Evolutionary conservation across 2,329 filamentous ascomycete species (phyloP), one percentile per base, ranked within the genome.

Genomic region (Alternaria postmessia): DNA sequence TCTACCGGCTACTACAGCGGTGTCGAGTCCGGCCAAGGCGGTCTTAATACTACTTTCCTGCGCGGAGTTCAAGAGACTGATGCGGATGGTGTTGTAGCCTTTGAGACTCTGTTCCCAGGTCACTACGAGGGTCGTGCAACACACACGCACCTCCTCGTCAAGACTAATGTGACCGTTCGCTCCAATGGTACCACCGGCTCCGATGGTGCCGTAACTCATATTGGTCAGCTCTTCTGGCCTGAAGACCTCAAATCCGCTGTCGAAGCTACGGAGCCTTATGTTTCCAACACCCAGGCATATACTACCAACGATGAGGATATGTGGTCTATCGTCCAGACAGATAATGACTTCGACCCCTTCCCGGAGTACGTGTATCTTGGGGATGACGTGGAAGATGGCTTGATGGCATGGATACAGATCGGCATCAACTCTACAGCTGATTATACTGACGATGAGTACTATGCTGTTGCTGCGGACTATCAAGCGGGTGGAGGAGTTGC

Each of bases 401-500:
- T 18, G 7, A n/a, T 39, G 14, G 36, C 36, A 4, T 39, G 36
- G 36, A 20, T 39, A 0, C 7, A 16, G 14, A 39, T 39, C 5
- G 36, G 36, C 9, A 39, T 39, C 0, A 16, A 39, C n/a, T 16
- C 36, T 39, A 69, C 57, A n/a, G 68, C 67, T 22, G 65, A 69
- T 14, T 61, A 68, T 42, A 61, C 56, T 60, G 39, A 43, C 14
- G 39, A 30, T n/a, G 38, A 66, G 11, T 65, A 67, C 57, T 71
- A 68, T 43, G 59, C 49, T 12, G 62, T 69, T 43, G 65, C 67
- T 51, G 66, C 69, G 36, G 61, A 58, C 11, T 71, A 67, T 26
- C 63, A 70, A 20, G 65, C 61, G 9, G 65, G 59, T 39, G 69
- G 69, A 51, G 69, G 71, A 47, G 57, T 67, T 57, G 59, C 61